Evolutionary conservation across 176 grass and related monocot genomes (phyloP).

Genomic region (Zea mays): Zm-B73-REFERENCE-NAM-5.0 NC_050104.1:19995001-19995500

Average conservation of each 20-base stretch:
- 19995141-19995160: not conserved
- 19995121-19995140: not conserved
- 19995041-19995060: not conserved
- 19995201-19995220: no score
- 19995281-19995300: constrained; percentile 25
- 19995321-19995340: constrained; percentile 68
- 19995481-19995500: constrained; percentile 51
- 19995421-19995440: constrained; percentile 62
- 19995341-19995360: constrained; percentile 65
- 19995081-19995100: not conserved
- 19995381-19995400: constrained; percentile 84
- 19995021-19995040: constrained; percentile 9
- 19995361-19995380: constrained; percentile 82
- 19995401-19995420: constrained; percentile 82
- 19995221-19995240: no score
- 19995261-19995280: not conserved
- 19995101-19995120: not conserved
- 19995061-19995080: not conserved
- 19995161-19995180: not conserved
- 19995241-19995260: no score
- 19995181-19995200: not conserved
- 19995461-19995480: constrained; percentile 30
- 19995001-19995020: constrained; percentile 6
- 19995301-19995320: constrained; percentile 39
- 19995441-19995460: constrained; percentile 31